Base-by-base conservation (phyloP, 2,329 filamentous ascomycete genomes). In the Fusarium neocosmosporiellum region DNA sequence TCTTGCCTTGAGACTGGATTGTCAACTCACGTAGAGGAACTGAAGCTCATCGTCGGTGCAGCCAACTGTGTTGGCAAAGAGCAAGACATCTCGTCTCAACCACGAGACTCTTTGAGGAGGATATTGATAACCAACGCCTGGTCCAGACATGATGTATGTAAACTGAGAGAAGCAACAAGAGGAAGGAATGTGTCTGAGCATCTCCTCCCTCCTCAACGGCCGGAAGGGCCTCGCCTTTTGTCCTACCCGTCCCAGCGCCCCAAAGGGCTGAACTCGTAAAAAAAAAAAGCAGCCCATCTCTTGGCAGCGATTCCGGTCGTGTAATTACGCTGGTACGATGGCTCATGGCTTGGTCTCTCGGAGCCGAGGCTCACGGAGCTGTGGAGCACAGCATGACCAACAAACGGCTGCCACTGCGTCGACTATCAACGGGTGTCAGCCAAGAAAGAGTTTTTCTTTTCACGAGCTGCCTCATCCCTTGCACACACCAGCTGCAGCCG, bases 41-140 rank as follows among this genome's bases (percentile, higher is more conserved):
- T 98, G 94, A 79, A 98, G 90, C 86, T 98, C 95, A 77, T 97
- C 91, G n/a, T 88, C 88, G 14, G 90, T 96, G 80, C 88, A 91
- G 65, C 95, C 95, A 81, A 98, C 96, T 84, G 92, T 96, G 83
- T 93, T 92, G 76, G 95, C 95, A 82, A 98, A 98, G 70, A 98
- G 91, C 70, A 98, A 87, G 37, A 92, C 90, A 86, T 98, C 95
- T 74, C 95, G 91, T 88, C 95, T 95, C 77, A 94, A 83, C 95
- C 95, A 98, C 77, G 92, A 89, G 13, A 97, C 94, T 79, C 92
- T 89, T 78, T 90, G 86, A 55, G 89, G 83, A 66, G 94, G 94
- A 81, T 93, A 97, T 83, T 96, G 90, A 83, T 95, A 95, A 78
- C 94, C 94, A 80, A 86, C 89, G 75, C 90, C 89, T 66, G 87